A percentile compares a stretch with the other conserved stretches of the same genome.
phyloP scores from a whole-genome alignment of 495 filamentous ascomycete species.

The Tuber melanosporum region DNA sequence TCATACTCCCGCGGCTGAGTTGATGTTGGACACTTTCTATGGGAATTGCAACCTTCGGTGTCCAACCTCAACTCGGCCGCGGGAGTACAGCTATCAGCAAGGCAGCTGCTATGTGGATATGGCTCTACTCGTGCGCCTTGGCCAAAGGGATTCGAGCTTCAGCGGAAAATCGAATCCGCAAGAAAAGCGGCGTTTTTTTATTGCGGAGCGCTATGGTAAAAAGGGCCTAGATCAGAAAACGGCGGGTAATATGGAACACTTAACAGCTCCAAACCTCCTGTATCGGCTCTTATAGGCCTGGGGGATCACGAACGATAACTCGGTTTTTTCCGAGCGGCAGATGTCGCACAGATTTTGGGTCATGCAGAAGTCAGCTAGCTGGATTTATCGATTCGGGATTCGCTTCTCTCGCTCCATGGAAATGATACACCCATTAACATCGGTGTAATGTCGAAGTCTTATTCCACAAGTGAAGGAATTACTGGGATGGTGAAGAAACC shows the following conservation, averaged over 20 bases:
- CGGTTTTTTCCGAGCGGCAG: neutral
- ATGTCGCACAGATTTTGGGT: neutral
- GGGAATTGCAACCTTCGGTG: too few relatives aligned
- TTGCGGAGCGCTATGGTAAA: too few relatives aligned
- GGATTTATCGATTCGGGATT: constrained; percentile 18
- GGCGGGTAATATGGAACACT: neutral
- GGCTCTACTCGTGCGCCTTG: too few relatives aligned
- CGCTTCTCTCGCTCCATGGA: constrained; percentile 68
- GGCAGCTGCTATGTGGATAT: too few relatives aligned
- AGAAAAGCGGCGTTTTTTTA: neutral
- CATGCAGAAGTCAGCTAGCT: neutral
- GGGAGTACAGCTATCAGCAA: too few relatives aligned
- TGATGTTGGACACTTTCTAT: too few relatives aligned
- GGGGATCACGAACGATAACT: neutral
- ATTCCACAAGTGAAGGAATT: constrained; percentile 9
- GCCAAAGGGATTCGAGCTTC: too few relatives aligned
- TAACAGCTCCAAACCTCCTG: neutral
- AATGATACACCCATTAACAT: constrained; percentile 59
- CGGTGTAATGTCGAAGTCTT: neutral
- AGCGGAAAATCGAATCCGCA: too few relatives aligned
- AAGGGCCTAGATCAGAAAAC: neutral
- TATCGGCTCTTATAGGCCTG: neutral
- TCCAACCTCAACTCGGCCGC: too few relatives aligned
- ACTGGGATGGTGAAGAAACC: constrained; percentile 93
- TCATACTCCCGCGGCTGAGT: too few relatives aligned